Conservation (phyloP, 768 basidiomycete species). For the Antrodiella citrinella region DNA sequence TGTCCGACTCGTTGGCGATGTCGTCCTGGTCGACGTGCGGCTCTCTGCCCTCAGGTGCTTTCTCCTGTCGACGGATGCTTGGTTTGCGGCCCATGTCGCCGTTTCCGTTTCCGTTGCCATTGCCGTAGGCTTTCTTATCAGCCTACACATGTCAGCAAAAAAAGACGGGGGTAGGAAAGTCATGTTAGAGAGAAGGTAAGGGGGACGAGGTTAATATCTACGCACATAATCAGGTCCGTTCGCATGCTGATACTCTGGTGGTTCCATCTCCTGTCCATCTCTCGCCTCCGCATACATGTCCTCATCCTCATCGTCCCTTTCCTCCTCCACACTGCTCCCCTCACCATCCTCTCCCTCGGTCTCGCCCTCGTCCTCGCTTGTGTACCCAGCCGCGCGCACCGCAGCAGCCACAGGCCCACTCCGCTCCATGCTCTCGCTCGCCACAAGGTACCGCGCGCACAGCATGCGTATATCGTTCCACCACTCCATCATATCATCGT, state of each 20-base stretch:
- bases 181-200: too few species aligned
- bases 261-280: constrained; percentile 37
- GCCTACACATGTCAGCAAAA: constrained; percentile 16
- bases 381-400: constrained; percentile 82
- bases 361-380: constrained; percentile 69
- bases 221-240: constrained; percentile 26
- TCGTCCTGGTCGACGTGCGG: constrained; percentile 24
- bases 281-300: constrained; percentile 42
- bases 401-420: constrained; percentile 90
- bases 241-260: constrained; percentile 54
- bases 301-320: constrained; percentile 35
- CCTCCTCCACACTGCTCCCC: constrained; percentile 49
- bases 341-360: constrained; percentile 51
- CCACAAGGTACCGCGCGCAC: constrained; percentile 88
- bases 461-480: constrained; percentile 97
- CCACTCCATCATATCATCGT: constrained; percentile 99
- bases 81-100: constrained; percentile 29
- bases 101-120: constrained; percentile 6
- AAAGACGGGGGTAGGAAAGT: not conserved
- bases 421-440: constrained; percentile 88
- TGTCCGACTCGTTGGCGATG: constrained; percentile 12
- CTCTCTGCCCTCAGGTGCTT: constrained; percentile 54
- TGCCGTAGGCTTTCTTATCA: constrained; percentile 27
- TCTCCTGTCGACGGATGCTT: constrained; percentile 62
- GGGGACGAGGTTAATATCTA: not conserved